Conservation (phyloP, 1,139 yeast genomes). For the Candida sp. region DNA sequence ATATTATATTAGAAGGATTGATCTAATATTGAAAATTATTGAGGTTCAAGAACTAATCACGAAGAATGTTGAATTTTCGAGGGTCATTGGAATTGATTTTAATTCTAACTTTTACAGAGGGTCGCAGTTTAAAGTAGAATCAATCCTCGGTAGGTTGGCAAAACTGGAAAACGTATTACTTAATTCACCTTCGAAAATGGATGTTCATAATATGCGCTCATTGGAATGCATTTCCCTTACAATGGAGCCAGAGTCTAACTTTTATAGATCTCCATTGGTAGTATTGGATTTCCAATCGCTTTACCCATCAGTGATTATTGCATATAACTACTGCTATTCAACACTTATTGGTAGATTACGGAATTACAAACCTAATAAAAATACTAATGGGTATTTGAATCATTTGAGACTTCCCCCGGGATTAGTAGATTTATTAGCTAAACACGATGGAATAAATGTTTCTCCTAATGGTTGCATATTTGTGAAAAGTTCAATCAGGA, state of each 20-base stretch:
- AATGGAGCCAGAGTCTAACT: slow-evolving; percentile 86
- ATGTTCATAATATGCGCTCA: slow-evolving; percentile 83
- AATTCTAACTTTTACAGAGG: slow-evolving; percentile 87
- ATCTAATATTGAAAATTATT: slow-evolving; percentile 47
- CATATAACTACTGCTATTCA: slow-evolving; percentile 88
- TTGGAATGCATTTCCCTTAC: slow-evolving; percentile 86
- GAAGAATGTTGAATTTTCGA: slow-evolving; percentile 77
- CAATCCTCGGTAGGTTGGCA: slow-evolving; percentile 69
- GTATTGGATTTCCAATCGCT: slow-evolving; percentile 92
- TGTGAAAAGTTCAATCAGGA: slow-evolving; percentile 61
- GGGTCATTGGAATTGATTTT: slow-evolving; percentile 87
- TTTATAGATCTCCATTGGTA: slow-evolving; percentile 83
- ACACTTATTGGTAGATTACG: slow-evolving; percentile 74
- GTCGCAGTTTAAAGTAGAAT: slow-evolving; percentile 91
- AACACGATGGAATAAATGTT: slow-evolving; percentile 50
- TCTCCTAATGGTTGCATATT: slow-evolving; percentile 90
- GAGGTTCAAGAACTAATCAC: slow-evolving; percentile 64
- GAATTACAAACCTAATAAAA: slow-evolving; percentile 41
- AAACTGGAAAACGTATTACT: slow-evolving; percentile 72
- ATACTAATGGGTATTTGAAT: slow-evolving; percentile 34
- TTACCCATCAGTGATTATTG: slow-evolving; percentile 90
- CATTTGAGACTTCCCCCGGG: slow-evolving; percentile 54
- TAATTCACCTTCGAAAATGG: slow-evolving; percentile 75
- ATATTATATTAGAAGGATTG: slow-evolving; percentile 53
- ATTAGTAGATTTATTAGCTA: slow-evolving; percentile 47